Percentiles rank a stretch among this genome's conserved stretches.
These are phyloP conservation scores for Nicotiana rustica DNA, from an alignment of 305 asterid genomes.

Conservation along the genomic window DNA sequence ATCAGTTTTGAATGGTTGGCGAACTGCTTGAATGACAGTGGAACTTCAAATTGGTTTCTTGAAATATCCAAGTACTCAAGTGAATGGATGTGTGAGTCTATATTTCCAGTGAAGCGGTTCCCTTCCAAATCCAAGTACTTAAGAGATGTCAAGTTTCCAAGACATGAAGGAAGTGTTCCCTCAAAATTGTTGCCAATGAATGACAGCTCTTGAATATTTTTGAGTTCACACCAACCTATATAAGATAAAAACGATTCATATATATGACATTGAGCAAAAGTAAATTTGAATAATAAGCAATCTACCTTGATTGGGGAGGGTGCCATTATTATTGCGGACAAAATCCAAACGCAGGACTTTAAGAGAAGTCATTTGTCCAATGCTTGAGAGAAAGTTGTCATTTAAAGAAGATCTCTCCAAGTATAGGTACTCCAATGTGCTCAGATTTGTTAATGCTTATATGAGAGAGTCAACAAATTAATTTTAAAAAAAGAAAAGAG, in stretches of 20 bases:
- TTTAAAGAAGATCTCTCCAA: not conserved
- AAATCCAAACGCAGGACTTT: constrained; percentile 12
- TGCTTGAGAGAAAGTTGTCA: constrained; percentile 29
- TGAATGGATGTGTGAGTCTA: not conserved
- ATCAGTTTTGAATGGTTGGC: constrained; percentile 21
- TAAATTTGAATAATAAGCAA: no score
- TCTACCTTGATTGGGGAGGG: constrained; percentile 21
- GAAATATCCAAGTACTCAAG: constrained; percentile 6
- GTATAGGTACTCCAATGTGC: constrained; percentile 14
- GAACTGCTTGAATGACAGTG: not conserved
- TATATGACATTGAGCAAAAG: not conserved
- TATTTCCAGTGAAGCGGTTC: constrained; percentile 13
- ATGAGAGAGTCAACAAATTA: not conserved
- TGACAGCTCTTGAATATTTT: constrained; percentile 24
- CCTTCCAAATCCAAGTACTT: not conserved
- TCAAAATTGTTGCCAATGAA: not conserved
- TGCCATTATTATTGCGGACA: not conserved
- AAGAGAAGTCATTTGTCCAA: constrained; percentile 26
- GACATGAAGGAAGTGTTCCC: constrained; percentile 17
- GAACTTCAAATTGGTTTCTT: not conserved
- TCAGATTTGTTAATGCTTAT: constrained; percentile 29
- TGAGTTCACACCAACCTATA: constrained; percentile 34
- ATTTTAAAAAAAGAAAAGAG: not conserved
- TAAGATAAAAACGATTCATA: not conserved
- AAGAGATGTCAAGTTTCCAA: constrained; percentile 32